Evolutionary conservation across 371 early-diverging fungal genomes (phyloP), one percentile per base, ranked within the genome.

Genomic region (Apophysomyces elegans): DNA sequence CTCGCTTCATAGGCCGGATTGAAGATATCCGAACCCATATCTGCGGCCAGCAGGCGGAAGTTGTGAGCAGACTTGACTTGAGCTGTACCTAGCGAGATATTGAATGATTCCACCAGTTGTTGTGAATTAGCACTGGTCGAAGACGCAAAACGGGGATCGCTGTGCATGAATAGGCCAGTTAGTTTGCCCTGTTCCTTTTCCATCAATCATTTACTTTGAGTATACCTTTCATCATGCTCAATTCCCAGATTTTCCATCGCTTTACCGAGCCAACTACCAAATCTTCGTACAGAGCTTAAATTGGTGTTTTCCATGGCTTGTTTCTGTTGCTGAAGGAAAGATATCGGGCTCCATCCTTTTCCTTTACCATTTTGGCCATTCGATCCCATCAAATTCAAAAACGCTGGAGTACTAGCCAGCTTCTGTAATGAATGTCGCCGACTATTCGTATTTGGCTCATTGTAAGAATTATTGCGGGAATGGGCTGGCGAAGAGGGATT

Each of bases 31-130:
- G 75, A 69, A 4, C 79, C 75, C 39, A 66, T 59, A 61, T 87
- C 86, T 0, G 80, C 79, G 2, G 87, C 90, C 12, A 86, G 54
- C 8, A 93, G 70, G 5, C 91, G 73, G 4, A 93, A 69, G 68
- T 90, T 91, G 65, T 90, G 90, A 18, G 89, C 88, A 0, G 88
- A 84, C 44, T 86, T 88, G 57, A 90, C 86, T 66, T 92, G 93
- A 16, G 84, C 81, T 35, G 88, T 88, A 6, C 93, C 93, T 32
- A 91, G 77, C 7, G 84, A 82, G 50, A 91, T 88, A 0, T 89
- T 91, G 68, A 92, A 91, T 0, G 90, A 85, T 64, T 93, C 93
- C 0, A 88, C 89, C 13, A 91, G 76, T 56, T 84, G 79, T 37
- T 69, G 77, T 8, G 71, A 46, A 59, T 66, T 56, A 41, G 61